Evolutionary conservation across 2,329 filamentous ascomycete genomes (phyloP).

Genomic region (Lizonia empirigonia): DNA sequence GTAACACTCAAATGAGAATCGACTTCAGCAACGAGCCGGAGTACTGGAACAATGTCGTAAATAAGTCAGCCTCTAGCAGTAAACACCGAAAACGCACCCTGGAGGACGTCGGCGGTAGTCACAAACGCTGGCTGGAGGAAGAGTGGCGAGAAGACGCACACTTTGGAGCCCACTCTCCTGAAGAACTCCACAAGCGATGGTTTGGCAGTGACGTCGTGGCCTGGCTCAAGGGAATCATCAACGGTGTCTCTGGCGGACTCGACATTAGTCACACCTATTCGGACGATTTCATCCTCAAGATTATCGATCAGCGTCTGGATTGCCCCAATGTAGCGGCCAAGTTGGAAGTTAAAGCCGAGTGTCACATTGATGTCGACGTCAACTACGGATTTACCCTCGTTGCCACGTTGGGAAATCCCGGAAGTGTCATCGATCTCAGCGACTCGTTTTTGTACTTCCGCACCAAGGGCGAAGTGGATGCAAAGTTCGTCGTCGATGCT

Average conservation of each 20-base stretch:
- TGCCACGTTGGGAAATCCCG: no score
- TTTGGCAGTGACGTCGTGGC: not conserved
- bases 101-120: not conserved
- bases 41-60: not conserved
- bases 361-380: no score
- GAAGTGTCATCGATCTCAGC: no score
- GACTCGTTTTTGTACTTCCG: no score
- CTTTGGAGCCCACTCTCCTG: not conserved
- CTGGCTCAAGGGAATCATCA: no score
- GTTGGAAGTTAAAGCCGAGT: no score
- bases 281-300: not conserved
- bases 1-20: not conserved
- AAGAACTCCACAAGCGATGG: not conserved
- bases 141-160: not conserved
- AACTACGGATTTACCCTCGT: no score
- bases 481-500: no score
- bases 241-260: no score
- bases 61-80: no score
- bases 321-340: not conserved
- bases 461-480: no score
- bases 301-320: not conserved
- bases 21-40: not conserved
- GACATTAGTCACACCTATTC: no score
- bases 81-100: not conserved
- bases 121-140: not conserved